Evolutionary conservation across 257 asterid genomes (phyloP), one percentile per base, ranked within the genome.

Genomic region (Anisodus acutangulus): DNA sequence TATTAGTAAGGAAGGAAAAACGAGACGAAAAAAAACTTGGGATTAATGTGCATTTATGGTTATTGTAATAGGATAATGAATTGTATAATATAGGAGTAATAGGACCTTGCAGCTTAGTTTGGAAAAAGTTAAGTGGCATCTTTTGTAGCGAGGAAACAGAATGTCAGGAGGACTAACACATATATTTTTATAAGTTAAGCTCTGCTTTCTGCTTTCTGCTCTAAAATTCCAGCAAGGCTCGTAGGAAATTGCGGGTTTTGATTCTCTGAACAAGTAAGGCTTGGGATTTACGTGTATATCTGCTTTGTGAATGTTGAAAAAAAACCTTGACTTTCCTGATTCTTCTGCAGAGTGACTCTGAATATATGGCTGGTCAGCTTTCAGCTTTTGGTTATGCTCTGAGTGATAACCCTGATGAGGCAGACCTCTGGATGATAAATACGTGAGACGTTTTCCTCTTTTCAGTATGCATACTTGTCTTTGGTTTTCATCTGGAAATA

Each of bases 291-390:
- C 17, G 26, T 39, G 53, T 68, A 15, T 43, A 68, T 15, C 53
- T 69, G 53, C 31, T 69, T 69, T 69, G 10, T 39, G 78, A 69
- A 7, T 69, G 78, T 39, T 39, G 53, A 39, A 69, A 68, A 26
- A 15, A 53, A 69, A 16, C 26, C 22, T 39, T 8, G 15, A 69
- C 26, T 15, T 35, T 82, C 51, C 55, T 72, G 59, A 22, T 72
- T 71, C 58, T 54, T 78, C 69, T 84, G 83, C 95, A 96, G 98
- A 96, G 99, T 85, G 99, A 96, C 89, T 93, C 98, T 58, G 99
- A 96, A 88, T 96, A 94, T 87, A 96, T 96, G 98, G 99, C 98
- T 9, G 98, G 99, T 12, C 99, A 94, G 88, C 98, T 96, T 84
- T 92, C 99, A 82, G 97, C 98, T 57, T 96, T 93, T 91, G 99